Base-by-base conservation (phyloP, 2,329 filamentous ascomycete species). In the Tolypocladium cylindrosporum region DNA sequence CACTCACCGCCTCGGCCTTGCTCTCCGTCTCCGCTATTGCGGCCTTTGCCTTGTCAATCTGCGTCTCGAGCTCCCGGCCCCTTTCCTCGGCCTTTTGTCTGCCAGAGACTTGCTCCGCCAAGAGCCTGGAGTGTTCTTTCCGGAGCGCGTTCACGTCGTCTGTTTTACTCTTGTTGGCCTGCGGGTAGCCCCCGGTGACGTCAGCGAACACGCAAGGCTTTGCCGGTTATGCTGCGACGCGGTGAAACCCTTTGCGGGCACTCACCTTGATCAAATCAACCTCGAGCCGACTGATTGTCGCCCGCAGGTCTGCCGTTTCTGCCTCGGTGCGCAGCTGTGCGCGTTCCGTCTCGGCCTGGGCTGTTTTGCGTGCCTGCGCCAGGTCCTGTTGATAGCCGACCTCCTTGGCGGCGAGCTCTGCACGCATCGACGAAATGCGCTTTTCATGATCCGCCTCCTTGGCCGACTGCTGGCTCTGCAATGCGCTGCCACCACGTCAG, bases 221-320 rank as follows among this genome's bases (percentile, higher is more conserved):
- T 51, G 31, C 6, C 19, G 19, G 27, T n/a, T 51, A 11, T 36
- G 9, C 16, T 34, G 27, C 31, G 31, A 51, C 31, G 19, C 14
- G 3, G 31, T 50, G 45, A 27, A 34, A n/a, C 31, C 9, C 11
- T 50, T 9, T 34, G 9, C 16, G 45, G 16, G 16, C 40, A 13
- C 67, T 57, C 67, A 81, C 82, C 76, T 85, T 86, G 70, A 83
- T 77, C 14, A 87, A 62, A 63, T 85, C 82, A 40, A 83, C 80
- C 67, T 89, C 82, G 19, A 91, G 72, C 51, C 79, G 78, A 57
- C 79, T 82, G 36, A 88, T 78, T 1, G 77, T 85, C 31, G 79
- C 79, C 64, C 81, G 80, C 14, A 89, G 70, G 61, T 87, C 84
- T n/a, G 82, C 79, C 55, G 81, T 76, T 64, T 89, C 85, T 1